phyloP scores from a whole-genome alignment of 768 basidiomycete species.

The Boletus vinaceobasis region DNA sequence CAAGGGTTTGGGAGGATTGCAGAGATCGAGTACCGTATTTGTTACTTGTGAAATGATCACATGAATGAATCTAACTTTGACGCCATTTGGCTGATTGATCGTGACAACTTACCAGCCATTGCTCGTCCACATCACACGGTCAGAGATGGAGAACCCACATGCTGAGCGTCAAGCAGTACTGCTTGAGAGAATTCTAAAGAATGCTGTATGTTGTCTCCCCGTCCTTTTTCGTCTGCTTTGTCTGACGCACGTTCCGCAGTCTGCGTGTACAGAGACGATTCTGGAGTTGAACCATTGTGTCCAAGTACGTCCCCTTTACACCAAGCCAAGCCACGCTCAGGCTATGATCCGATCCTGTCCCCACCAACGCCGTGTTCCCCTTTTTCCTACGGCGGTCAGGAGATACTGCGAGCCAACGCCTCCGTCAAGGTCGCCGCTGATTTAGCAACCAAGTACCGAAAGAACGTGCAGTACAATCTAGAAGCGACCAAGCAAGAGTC shows the following conservation, averaged over 20 bases:
- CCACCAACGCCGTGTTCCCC: background rate
- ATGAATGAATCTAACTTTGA: background rate
- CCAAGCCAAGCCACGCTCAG: background rate
- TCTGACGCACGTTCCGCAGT: constrained; percentile 42
- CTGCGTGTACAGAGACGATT: constrained; percentile 90
- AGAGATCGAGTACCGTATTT: background rate
- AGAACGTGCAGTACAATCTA: constrained; percentile 91
- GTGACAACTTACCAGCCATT: background rate
- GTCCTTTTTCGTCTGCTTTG: background rate
- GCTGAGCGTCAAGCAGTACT: constrained; percentile 89
- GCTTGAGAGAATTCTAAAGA: constrained; percentile 87
- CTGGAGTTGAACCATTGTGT: constrained; percentile 85
- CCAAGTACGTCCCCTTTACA: constrained; percentile 49
- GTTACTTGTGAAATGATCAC: background rate
- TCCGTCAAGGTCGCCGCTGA: constrained; percentile 79
- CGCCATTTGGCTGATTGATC: constrained; percentile 1
- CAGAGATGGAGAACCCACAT: constrained; percentile 89
- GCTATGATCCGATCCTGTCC: background rate
- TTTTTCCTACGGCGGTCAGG: constrained; percentile 39
- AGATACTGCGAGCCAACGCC: constrained; percentile 74
- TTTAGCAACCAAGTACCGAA: constrained; percentile 80
- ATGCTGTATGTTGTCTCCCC: constrained; percentile 54
- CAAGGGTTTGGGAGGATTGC: constrained; percentile 20
- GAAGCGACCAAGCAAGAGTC: constrained; percentile 56
- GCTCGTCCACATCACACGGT: constrained; percentile 2